Percentiles rank a stretch among this genome's conserved stretches.
Evolutionary conservation across 768 basidiomycete genomes (phyloP).

Genomic region (Phaffia australis): DNA sequence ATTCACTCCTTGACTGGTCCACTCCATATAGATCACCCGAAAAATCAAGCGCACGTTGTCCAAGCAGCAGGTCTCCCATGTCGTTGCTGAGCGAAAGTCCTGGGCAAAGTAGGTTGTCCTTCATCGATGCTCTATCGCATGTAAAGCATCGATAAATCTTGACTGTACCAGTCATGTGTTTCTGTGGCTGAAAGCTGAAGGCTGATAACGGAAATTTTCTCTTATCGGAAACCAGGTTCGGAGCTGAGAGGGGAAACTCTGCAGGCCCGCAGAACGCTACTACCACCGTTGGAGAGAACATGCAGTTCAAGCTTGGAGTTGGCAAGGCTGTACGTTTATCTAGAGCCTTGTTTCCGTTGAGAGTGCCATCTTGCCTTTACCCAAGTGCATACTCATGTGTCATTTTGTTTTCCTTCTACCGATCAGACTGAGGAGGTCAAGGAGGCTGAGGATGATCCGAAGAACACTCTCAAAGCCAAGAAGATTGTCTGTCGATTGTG

Average conservation of each 20-base stretch:
- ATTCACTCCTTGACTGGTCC: slow-evolving; percentile 1
- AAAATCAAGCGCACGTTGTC: slow-evolving; percentile 75
- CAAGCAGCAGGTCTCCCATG: slow-evolving; percentile 85
- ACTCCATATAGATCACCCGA: slow-evolving; percentile 56
- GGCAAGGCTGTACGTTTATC: slow-evolving; percentile 41
- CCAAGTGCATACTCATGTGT: not conserved
- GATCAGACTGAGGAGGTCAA: slow-evolving; percentile 37
- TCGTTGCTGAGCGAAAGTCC: slow-evolving; percentile 82
- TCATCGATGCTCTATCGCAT: not conserved
- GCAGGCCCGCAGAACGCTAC: slow-evolving; percentile 86
- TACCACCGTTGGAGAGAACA: slow-evolving; percentile 74
- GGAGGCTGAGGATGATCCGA: slow-evolving; percentile 50
- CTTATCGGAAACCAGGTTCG: slow-evolving; percentile 50
- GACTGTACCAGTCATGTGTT: no score
- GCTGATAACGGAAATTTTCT: not conserved
- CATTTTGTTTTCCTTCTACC: not conserved
- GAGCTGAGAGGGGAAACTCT: slow-evolving; percentile 73
- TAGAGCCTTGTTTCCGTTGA: slow-evolving; percentile 30
- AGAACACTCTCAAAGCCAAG: slow-evolving; percentile 52
- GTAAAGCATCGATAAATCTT: no score
- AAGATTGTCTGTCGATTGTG: slow-evolving; percentile 87
- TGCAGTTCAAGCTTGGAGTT: slow-evolving; percentile 51
- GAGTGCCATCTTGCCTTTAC: slow-evolving; percentile 31
- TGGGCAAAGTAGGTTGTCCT: slow-evolving; percentile 51
- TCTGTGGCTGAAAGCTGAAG: no score